These are phyloP conservation scores for Pestalotiopsis sp. DNA, from an alignment of 2,329 filamentous ascomycete species.

Conservation along the genomic window DNA sequence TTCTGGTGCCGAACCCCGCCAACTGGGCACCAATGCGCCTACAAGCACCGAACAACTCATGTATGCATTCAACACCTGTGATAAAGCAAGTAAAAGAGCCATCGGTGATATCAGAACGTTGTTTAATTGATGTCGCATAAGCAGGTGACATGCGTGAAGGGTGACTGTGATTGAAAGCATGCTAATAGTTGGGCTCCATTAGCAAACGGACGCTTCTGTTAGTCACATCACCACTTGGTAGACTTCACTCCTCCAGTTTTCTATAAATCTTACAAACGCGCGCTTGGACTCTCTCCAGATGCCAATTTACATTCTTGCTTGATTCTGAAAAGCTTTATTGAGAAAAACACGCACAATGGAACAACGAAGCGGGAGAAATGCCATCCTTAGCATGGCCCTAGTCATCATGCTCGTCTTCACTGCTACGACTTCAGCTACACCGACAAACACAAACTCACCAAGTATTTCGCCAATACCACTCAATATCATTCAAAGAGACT, in stretches of 20 bases:
- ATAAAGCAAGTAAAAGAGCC: not conserved
- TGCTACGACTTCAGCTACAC: not conserved
- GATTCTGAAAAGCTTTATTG: not conserved
- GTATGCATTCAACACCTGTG: not conserved
- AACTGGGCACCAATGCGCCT: constrained; percentile 1
- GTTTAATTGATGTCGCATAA: not conserved
- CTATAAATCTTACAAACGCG: too few species aligned
- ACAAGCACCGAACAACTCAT: not conserved
- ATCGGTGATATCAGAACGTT: not conserved
- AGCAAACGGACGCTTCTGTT: not conserved
- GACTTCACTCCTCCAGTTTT: not conserved
- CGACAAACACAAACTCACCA: not conserved
- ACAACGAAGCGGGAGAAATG: not conserved
- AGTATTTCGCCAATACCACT: not conserved
- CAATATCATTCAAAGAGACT: constrained; percentile 7
- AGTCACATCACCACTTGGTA: not conserved
- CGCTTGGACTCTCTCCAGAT: not conserved
- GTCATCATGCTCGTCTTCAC: not conserved
- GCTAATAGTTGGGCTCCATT: not conserved
- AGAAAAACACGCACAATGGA: not conserved
- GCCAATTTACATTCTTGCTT: not conserved
- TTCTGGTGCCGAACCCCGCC: not conserved
- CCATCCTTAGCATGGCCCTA: not conserved
- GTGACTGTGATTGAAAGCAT: not conserved
- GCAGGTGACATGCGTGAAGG: not conserved